Conservation (phyloP, 139 green algal species). For the Micractinium sp. region DNA sequence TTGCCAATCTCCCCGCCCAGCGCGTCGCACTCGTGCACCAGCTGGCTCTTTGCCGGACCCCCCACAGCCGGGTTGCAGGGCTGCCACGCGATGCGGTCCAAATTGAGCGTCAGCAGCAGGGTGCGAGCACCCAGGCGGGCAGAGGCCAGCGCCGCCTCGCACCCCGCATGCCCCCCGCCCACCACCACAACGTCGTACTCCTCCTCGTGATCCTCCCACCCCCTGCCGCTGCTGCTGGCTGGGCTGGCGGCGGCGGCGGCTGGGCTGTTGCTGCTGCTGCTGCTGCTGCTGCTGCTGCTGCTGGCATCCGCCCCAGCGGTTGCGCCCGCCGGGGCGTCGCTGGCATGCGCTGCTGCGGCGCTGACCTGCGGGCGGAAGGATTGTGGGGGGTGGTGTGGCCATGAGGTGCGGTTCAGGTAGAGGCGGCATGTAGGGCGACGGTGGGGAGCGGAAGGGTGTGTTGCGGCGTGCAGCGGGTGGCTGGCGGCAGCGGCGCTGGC, state of each 20-base stretch:
- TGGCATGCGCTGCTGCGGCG: too few relatives aligned
- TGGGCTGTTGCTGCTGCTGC: neutral
- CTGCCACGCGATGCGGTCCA: constrained; percentile 98
- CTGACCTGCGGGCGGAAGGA: too few relatives aligned
- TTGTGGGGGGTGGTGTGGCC: neutral
- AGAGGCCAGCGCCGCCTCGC: constrained; percentile 94
- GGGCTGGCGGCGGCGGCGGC: neutral
- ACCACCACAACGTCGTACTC: constrained; percentile 57
- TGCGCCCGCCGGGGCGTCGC: too few relatives aligned
- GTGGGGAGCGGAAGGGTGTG: neutral
- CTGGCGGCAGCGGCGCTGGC: neutral
- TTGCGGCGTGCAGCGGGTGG: neutral
- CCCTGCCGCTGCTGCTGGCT: neutral
- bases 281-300: neutral
- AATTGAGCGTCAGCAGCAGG: constrained; percentile 94
- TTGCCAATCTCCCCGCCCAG: constrained; percentile 44
- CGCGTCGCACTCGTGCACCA: constrained; percentile 97
- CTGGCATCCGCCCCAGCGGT: neutral
- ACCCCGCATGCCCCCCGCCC: constrained; percentile 95
- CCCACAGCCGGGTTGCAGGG: constrained; percentile 87
- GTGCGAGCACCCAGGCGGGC: constrained; percentile 86
- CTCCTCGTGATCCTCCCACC: constrained; percentile 3
- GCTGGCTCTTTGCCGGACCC: constrained; percentile 93
- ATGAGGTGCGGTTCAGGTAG: neutral
- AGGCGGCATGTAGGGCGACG: neutral